phyloP scores from a whole-genome alignment of 257 asterid genomes.

The Gynochthodes officinalis region DNA sequence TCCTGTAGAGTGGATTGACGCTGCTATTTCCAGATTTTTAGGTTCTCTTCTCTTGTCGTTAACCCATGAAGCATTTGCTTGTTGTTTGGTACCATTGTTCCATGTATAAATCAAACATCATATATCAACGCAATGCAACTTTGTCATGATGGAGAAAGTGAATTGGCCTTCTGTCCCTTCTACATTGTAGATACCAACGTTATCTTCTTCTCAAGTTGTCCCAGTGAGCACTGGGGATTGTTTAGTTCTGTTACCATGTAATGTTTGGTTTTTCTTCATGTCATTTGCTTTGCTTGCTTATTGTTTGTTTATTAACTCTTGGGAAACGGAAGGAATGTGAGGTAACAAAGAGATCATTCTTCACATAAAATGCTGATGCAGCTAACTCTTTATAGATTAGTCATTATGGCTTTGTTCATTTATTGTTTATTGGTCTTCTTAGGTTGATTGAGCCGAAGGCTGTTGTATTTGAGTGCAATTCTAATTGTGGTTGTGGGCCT shows the following conservation, averaged over 20 bases:
- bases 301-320: neutral
- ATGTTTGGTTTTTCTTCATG: neutral
- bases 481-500: conserved; percentile 74
- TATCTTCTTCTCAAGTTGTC: too few relatives aligned
- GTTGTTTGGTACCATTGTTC: neutral
- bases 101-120: neutral
- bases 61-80: neutral
- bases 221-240: too few relatives aligned
- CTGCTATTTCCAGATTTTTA: neutral
- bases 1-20: neutral
- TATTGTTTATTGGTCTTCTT: conserved; percentile 4
- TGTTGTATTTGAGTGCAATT: conserved; percentile 82
- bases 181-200: too few relatives aligned
- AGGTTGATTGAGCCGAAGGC: conserved; percentile 79
- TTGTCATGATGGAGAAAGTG: neutral
- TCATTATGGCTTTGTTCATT: neutral
- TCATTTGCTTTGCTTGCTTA: neutral
- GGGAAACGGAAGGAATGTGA: neutral
- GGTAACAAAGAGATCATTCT: neutral
- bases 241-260: neutral
- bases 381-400: neutral
- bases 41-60: neutral
- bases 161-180: too few relatives aligned
- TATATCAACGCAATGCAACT: neutral
- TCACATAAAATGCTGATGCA: neutral